These are phyloP conservation scores for Isoetes taiwanensis DNA, from an alignment of 75 land plant genomes.

Conservation along the genomic window DNA sequence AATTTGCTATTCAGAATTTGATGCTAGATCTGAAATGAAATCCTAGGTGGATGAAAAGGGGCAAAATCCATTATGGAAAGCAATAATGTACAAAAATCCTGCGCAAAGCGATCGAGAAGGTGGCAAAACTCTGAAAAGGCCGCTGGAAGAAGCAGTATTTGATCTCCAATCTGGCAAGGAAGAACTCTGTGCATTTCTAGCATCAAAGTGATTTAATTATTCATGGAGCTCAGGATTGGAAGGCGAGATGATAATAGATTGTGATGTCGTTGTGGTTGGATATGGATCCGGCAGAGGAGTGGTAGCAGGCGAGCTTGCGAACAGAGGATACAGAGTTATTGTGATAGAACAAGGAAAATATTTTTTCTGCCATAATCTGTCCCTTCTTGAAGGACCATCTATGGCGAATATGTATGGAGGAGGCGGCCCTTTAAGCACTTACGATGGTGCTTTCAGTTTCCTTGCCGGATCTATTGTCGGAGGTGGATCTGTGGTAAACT, in stretches of 20 bases:
- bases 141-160: no score
- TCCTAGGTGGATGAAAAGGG: slow-evolving; percentile 57
- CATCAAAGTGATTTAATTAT: no score
- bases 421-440: slow-evolving; percentile 34
- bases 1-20: no score
- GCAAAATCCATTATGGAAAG: no score
- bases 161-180: no score
- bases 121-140: no score
- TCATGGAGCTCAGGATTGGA: no score
- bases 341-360: slow-evolving; percentile 76
- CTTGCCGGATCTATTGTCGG: slow-evolving; percentile 69
- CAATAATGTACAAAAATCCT: no score
- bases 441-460: slow-evolving; percentile 26
- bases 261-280: slow-evolving; percentile 74
- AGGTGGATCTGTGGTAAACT: slow-evolving; percentile 75
- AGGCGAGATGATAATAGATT: slow-evolving; percentile 36
- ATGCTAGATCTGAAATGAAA: no score
- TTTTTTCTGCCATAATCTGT: slow-evolving; percentile 32
- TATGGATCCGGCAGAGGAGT: slow-evolving; percentile 91
- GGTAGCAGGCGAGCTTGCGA: slow-evolving; percentile 58
- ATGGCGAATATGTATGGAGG: slow-evolving; percentile 39
- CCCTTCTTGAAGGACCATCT: slow-evolving; percentile 56
- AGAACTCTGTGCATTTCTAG: no score
- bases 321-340: slow-evolving; percentile 50
- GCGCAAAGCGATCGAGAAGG: background rate